Base-by-base conservation (phyloP, 345 rosid species). In the Adansonia digitata region DNA sequence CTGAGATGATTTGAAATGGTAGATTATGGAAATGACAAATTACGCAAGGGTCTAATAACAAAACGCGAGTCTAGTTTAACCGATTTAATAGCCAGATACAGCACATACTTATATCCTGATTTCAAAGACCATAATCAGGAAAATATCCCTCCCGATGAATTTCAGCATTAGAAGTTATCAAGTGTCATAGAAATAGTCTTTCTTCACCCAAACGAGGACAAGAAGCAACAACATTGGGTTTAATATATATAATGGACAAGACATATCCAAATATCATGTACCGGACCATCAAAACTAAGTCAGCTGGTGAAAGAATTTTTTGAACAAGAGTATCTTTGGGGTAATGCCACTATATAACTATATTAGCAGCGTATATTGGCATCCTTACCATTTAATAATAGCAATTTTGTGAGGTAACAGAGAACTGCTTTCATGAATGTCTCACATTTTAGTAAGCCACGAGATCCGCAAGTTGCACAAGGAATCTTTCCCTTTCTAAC, bases 401-500 rank as follows among this genome's bases (percentile, higher is more conserved):
- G 92, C 97, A 11, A 86, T 46, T 74, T 73, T 86, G 74, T 78
- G 79, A 14, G 92, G 81, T 82, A 90, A 81, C 78, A 92, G 84
- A 80, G 92, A 91, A 57, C 97, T 94, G 69, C 82, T 82, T 81
- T 87, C 91, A 0, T 35, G 13, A 71, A 91, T 53, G 83, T 79
- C 79, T 82, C 71, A 53, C 98, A 94, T 82, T 89, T 92, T 67
- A 92, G 81, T 14, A 91, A 79, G 66, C 98, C 97, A 57, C 85
- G 89, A 77, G 98, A 94, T 71, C 90, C 92, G 78, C 98, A 92
- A 51, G 85, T 86, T 9, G 86, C 81, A 67, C 98, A 94, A 14
- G 92, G 92, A 82, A 91, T 80, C 84, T 86, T 88, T 77, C 98
- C 97, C 78, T 92, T 87, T 22, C 98, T 97, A 31, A 74, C 75